Evolutionary conservation across 306 rosid genomes (phyloP).

Genomic region (Medicago arabica): DNA sequence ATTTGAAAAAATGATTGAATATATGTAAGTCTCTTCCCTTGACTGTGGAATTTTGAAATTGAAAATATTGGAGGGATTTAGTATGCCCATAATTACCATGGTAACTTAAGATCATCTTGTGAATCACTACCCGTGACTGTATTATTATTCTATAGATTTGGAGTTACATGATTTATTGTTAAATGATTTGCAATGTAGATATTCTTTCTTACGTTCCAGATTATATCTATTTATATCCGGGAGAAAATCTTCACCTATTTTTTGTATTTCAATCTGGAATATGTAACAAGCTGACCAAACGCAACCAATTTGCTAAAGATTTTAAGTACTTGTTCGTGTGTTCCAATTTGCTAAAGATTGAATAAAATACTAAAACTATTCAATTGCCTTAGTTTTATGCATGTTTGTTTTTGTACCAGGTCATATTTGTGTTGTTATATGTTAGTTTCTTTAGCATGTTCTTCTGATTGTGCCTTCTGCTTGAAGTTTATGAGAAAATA

Average conservation of each 20-base stretch:
- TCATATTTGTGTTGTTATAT: slow-evolving; percentile 19
- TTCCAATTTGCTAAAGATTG: slow-evolving; percentile 27
- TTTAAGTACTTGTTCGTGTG: slow-evolving; percentile 22
- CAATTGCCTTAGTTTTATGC: slow-evolving; percentile 19
- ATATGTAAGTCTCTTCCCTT: slow-evolving; percentile 69
- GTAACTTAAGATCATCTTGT: slow-evolving; percentile 23
- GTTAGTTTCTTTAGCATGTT: slow-evolving; percentile 20
- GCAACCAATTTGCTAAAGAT: neutral
- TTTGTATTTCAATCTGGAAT: slow-evolving; percentile 18
- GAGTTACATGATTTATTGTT: slow-evolving; percentile 23
- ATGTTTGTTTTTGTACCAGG: slow-evolving; percentile 1
- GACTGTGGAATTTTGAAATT: slow-evolving; percentile 26
- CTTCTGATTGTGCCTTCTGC: slow-evolving; percentile 11
- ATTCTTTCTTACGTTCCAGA: slow-evolving; percentile 26
- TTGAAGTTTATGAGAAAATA: slow-evolving; percentile 31
- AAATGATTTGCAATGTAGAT: slow-evolving; percentile 33
- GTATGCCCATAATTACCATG: slow-evolving; percentile 2
- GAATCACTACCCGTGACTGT: slow-evolving; percentile 22
- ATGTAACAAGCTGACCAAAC: slow-evolving; percentile 21
- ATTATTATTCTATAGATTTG: slow-evolving; percentile 36
- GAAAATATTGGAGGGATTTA: slow-evolving; percentile 36
- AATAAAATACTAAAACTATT: slow-evolving; percentile 14
- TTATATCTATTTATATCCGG: slow-evolving; percentile 1
- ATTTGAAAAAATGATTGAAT: slow-evolving; percentile 88
- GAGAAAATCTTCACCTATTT: slow-evolving; percentile 1